Evolutionary conservation across 768 basidiomycete genomes (phyloP).

Genomic region (Xerocomus brunneocitrinus): DNA sequence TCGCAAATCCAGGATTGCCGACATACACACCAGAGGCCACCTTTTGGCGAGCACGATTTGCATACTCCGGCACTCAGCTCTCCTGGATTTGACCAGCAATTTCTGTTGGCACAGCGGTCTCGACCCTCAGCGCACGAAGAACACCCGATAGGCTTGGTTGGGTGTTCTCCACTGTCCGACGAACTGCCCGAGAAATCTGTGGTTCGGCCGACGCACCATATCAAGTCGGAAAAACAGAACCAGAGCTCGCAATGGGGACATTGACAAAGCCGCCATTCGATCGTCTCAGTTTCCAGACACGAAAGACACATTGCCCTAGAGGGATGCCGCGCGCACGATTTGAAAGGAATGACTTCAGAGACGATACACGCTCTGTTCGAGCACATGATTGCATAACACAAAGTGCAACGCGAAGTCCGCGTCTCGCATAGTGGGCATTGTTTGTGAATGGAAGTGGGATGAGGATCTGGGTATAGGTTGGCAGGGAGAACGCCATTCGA

Average conservation of each 20-base stretch:
- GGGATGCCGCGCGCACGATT: constrained; percentile 13
- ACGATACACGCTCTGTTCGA: constrained; percentile 13
- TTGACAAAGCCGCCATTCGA: constrained; percentile 4
- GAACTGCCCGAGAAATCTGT: neutral
- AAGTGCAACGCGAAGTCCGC: constrained; percentile 8
- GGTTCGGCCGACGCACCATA: constrained; percentile 22
- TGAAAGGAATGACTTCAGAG: constrained; percentile 14
- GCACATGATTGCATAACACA: constrained; percentile 15
- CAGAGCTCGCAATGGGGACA: constrained; percentile 20
- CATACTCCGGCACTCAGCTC: constrained; percentile 12
- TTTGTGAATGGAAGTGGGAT: neutral
- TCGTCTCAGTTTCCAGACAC: constrained; percentile 4
- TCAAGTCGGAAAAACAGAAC: constrained; percentile 19
- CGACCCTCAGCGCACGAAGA: neutral
- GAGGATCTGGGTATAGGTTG: neutral
- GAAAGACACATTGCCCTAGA: constrained; percentile 5
- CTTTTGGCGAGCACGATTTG: constrained; percentile 13
- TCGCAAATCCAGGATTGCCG: constrained; percentile 21
- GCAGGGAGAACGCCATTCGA: constrained; percentile 1
- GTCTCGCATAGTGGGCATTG: constrained; percentile 14
- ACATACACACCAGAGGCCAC: constrained; percentile 22
- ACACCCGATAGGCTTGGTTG: constrained; percentile 14
- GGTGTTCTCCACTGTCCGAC: constrained; percentile 3
- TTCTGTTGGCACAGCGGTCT: constrained; percentile 12
- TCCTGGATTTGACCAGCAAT: constrained; percentile 18